Evolutionary conservation across 139 green algal species (phyloP).

Genomic region (Picochlorum sp.): DNA sequence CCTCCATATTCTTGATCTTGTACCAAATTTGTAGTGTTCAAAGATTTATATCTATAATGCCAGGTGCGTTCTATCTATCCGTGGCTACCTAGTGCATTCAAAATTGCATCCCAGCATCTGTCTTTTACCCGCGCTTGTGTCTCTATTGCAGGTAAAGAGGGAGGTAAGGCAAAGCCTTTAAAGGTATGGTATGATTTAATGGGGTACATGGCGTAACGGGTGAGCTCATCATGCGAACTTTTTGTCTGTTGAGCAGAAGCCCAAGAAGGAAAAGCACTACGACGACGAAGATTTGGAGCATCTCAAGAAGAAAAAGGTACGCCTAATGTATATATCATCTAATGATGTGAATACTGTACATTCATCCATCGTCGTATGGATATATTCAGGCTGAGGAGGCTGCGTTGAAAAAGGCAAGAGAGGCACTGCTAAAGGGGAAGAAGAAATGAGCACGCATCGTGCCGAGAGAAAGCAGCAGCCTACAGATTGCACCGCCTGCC

Average conservation of each 20-base stretch:
- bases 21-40: no score
- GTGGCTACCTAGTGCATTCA: neutral
- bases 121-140: neutral
- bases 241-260: slow-evolving; percentile 14
- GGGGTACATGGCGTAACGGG: neutral
- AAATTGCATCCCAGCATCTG: neutral
- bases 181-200: slow-evolving; percentile 5
- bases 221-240: neutral
- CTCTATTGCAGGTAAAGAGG: slow-evolving; percentile 23
- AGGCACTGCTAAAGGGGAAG: slow-evolving; percentile 29
- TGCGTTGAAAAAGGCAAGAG: slow-evolving; percentile 26
- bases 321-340: neutral
- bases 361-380: neutral
- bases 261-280: slow-evolving; percentile 15
- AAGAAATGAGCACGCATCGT: slow-evolving; percentile 25
- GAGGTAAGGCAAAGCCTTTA: slow-evolving; percentile 28
- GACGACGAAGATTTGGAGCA: slow-evolving; percentile 32
- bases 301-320: slow-evolving; percentile 33
- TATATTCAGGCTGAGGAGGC: slow-evolving; percentile 23
- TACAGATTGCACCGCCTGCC: slow-evolving; percentile 25
- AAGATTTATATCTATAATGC: neutral
- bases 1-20: no score
- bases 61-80: neutral
- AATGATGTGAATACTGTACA: neutral
- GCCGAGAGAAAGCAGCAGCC: neutral